Evolutionary conservation across 2,329 filamentous ascomycete species (phyloP), one percentile per base, ranked within the genome.

Genomic region (Colletotrichum limetticola): DNA sequence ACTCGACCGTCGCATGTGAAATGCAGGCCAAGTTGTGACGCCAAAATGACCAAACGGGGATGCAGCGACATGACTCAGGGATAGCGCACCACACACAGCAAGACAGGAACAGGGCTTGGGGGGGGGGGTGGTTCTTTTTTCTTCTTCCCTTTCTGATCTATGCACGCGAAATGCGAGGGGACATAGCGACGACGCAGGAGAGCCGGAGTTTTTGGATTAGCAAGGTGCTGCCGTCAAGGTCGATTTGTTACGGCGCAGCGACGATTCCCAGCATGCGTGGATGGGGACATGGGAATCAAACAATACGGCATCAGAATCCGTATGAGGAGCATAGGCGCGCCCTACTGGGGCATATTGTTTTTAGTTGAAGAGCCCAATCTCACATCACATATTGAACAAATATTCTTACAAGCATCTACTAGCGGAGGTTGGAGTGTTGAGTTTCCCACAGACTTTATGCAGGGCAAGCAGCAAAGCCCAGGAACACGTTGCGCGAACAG

Each of bases 1-100:
- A 60, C 66, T 70, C 53, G 57, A 55, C 32, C 60, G 35, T 69
- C 62, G 60, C 60, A 70, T 72, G 66, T 70, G 70, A 72, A 26
- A 56, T 65, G 70, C 60, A 70, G 66, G 66, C 28, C 60, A 66
- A 56, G 70, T 67, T 56, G 35, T 72, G 66, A 59, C 59, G 66
- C 66, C 55, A 42, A 58, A 72, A 67, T 72, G 65, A 62, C 53
- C 58, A 62, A 68, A 68, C 37, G 53, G 59, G 22, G 53, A 16
- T 32, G 37, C 22, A 24, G 59, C 66, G 70, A 60, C 60, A 32
- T 69, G 70, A 72, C 37, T 72, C 70, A 72, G 66, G 55, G 46
- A 69, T 2, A 56, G 62, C 30, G 55, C 22, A 55, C 66, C 37
- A n/a, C 49, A 42, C 56, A 63, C 32, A 42, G 49, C 32, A 42